Base-by-base conservation (phyloP, 306 rosid species). In the Cicer yamashitae region DNA sequence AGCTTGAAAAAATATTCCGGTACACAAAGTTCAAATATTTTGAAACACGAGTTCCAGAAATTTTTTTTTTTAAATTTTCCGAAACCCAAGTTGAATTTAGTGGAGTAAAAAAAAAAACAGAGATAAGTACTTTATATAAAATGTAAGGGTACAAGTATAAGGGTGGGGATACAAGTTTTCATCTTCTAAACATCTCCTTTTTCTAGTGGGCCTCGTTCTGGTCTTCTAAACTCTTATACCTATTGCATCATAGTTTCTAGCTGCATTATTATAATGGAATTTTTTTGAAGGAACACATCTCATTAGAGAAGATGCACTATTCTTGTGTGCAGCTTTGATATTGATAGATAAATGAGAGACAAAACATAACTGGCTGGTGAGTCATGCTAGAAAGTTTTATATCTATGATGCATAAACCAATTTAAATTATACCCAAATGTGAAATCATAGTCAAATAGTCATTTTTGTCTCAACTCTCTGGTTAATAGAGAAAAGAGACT, bases 171-270 rank as follows among this genome's bases (percentile, higher is more conserved):
- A 25, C 0, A 2, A 25, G 2, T 25, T 25, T 25, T 25, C 53
- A 77, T 6, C 39, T 61, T 22, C 38, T 11, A 52, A 20, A 39
- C 9, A 10, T 11, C 17, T 39, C 25, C 7, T 50, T 50, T 63
- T 39, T 75, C 57, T 59, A 6, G 20, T 34, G 57, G 50, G 38
- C 62, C n/a, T n/a, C n/a, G n/a, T n/a, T n/a, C n/a, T n/a, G n/a
- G n/a, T n/a, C n/a, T n/a, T n/a, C n/a, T n/a, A n/a, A n/a, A n/a
- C n/a, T n/a, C n/a, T n/a, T n/a, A n/a, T n/a, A n/a, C n/a, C n/a
- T n/a, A n/a, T n/a, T n/a, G 22, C 22, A 6, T 48, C 53, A 48
- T 13, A 48, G 6, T 12, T 67, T 30, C 57, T 25, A 18, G 12
- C 15, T 22, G 2, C 73, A 67, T 7, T 20, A 43, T 10, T 43